Percentiles rank a stretch among this genome's conserved stretches.
These are phyloP conservation scores for Phytophthora gonapodyides DNA, from an alignment of 352 stramenopile species.

Conservation along the genomic window DNA sequence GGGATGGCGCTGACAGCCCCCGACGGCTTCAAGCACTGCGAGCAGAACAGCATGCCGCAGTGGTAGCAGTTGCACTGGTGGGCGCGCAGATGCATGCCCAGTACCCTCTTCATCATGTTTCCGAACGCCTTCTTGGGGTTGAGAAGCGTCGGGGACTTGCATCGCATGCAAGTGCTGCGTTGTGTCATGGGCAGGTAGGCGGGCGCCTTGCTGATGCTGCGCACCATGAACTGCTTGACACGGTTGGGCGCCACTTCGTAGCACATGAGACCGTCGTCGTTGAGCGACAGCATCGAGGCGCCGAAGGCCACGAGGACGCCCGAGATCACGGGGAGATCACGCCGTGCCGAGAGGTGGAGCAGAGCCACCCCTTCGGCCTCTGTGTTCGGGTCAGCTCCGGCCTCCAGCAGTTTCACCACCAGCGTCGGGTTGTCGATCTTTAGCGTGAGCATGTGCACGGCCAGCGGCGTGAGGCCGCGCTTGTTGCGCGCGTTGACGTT, in stretches of 20 bases:
- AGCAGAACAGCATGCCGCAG: conserved; percentile 79
- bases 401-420: conserved; percentile 68
- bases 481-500: conserved; percentile 64
- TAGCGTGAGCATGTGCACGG: conserved; percentile 80
- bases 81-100: conserved; percentile 48
- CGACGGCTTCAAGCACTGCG: conserved; percentile 62
- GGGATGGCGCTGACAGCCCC: conserved; percentile 51
- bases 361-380: conserved; percentile 68
- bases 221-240: conserved; percentile 74
- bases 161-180: conserved; percentile 78
- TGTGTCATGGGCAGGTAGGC: conserved; percentile 54
- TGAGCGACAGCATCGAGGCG: conserved; percentile 64
- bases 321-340: conserved; percentile 58
- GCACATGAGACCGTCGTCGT: conserved; percentile 76
- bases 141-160: conserved; percentile 52
- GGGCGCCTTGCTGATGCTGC: conserved; percentile 55
- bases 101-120: conserved; percentile 62
- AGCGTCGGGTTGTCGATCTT: conserved; percentile 75
- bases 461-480: conserved; percentile 64
- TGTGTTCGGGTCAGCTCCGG: conserved; percentile 58
- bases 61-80: conserved; percentile 85
- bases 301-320: conserved; percentile 66
- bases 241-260: conserved; percentile 69
- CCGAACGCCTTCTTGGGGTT: conserved; percentile 48
- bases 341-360: conserved; percentile 58